A percentile compares a stretch with the other conserved stretches of the same genome.
These are phyloP conservation scores for Fusarium buxicola DNA, from an alignment of 2,329 filamentous ascomycete genomes.

Conservation along the genomic window DNA sequence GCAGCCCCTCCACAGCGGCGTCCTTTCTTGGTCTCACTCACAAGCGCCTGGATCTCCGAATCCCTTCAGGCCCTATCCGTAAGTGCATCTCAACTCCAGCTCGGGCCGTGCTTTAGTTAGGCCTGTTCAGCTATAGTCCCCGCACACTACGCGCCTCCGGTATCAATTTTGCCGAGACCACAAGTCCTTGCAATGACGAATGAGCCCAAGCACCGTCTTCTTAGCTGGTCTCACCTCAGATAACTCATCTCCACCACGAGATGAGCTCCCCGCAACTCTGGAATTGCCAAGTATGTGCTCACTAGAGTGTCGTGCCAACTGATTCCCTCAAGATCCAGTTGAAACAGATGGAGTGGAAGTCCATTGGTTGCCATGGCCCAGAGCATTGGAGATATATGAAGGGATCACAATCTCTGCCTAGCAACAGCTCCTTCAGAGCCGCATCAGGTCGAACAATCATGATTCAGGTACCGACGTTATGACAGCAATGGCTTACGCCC, in stretches of 20 bases:
- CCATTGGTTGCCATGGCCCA: too few species aligned
- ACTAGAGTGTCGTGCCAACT: constrained; percentile 21
- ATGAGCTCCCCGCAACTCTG: constrained; percentile 21
- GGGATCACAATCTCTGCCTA: background rate
- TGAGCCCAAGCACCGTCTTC: background rate
- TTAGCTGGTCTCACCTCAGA: constrained; percentile 18
- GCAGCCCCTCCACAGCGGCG: background rate
- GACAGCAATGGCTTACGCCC: background rate
- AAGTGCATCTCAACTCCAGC: background rate
- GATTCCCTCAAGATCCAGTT: constrained; percentile 9
- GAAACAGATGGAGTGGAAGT: constrained; percentile 25
- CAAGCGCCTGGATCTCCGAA: background rate
- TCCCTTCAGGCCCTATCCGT: background rate
- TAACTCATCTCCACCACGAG: constrained; percentile 18
- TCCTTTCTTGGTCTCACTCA: constrained; percentile 1
- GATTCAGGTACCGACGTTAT: background rate
- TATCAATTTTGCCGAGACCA: constrained; percentile 23
- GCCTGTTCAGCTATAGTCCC: background rate
- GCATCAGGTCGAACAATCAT: background rate
- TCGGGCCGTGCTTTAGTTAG: constrained; percentile 4
- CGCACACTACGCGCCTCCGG: constrained; percentile 4
- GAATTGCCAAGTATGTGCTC: constrained; percentile 28
- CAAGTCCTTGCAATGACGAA: constrained; percentile 3
- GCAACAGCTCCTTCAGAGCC: constrained; percentile 13
- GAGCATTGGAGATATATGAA: too few species aligned